Evolutionary conservation across 495 filamentous ascomycete species (phyloP), one percentile per base, ranked within the genome.

Genomic region (Penicillium odoratum): DNA sequence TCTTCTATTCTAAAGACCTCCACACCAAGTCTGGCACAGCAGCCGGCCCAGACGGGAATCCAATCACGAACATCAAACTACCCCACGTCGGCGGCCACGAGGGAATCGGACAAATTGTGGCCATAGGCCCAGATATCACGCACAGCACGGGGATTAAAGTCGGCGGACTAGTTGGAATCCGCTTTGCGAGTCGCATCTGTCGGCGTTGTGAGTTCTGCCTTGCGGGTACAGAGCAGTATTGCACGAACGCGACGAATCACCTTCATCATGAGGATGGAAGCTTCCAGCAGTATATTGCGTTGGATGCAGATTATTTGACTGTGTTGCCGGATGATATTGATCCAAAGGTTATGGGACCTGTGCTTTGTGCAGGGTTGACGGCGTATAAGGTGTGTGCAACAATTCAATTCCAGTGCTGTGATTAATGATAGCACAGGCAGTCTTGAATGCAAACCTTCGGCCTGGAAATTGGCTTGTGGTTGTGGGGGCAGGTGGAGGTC

Each of bases 61-160:
- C 78, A 3, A 80, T 85, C 16, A 75, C 72, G 1, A 69, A 74
- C 7, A 74, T 79, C 60, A 81, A 81, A 42, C 63, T 80, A 3
- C 79, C 78, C 0, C 77, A 82, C 45, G 63, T 81, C 25, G 78
- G 78, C 13, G 78, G 78, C 7, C 78, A 82, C 57, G 76, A 82
- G 62, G 79, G 79, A 11, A 65, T 81, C 18, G 78, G 77, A 0
- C 69, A 69, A 1, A 75, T 81, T 18, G 59, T 81, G 5, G 66
- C 68, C 0, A 59, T 81, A 8, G 78, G 79, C 4, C 66, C 74
- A 8, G 63, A 60, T 36, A 67, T 67, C 46, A 54, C 55, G 29
- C 58, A 74, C 44, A 33, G 61, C 16, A 36, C 61, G 28, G 63
- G 67, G 3, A 59, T 80, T 8, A 70, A 72, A 33, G 18, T 81